Evolutionary conservation across 2,329 filamentous ascomycete genomes (phyloP), one percentile per base, ranked within the genome.

Genomic region (Tolypocladium tropicale): DNA sequence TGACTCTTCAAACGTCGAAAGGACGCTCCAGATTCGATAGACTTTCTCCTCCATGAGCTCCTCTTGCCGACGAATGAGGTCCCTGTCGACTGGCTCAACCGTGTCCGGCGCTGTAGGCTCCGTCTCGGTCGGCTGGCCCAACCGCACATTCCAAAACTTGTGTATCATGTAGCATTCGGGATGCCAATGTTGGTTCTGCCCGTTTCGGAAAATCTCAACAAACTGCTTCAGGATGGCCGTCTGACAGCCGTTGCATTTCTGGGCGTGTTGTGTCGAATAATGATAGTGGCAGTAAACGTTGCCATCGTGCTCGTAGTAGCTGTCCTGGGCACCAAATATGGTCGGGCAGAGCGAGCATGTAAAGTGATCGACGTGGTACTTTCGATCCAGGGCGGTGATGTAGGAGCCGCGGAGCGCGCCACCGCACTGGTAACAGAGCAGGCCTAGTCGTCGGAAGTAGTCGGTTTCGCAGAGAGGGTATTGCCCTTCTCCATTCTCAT

Each of bases 131-230:
- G 81, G 78, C 30, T 84, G 80, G 12, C 85, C 84, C 39, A 99
- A 78, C 53, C 94, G 86, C 58, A 99, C 94, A 68, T 97, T 99
- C 94, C 94, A 99, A 73, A 97, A 99, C 68, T 99, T 99, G 76
- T 99, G 94, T 60, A 99, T 99, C 94, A 99, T 99, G 73, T 99
- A 99, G 72, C 94, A 99, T 73, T 99, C 94, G 2, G 94, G 94
- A 69, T 99, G 94, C 94, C 94, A 99, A 70, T 99, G 94, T 68
- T 99, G 94, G 68, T 97, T 96, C 69, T 96, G 89, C 2, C 93
- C 93, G 71, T 97, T 97, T 64, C 94, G 87, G 73, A 92, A 99
- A 59, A 99, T 97, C 72, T 99, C 94, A 59, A 99, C 94, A 70
- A 99, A 99, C 70, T 99, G 94, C 75, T 99, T 99, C 48, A 99